These are phyloP conservation scores for Paxillus ammoniavirescens DNA, from an alignment of 768 basidiomycete genomes.

Conservation along the genomic window DNA sequence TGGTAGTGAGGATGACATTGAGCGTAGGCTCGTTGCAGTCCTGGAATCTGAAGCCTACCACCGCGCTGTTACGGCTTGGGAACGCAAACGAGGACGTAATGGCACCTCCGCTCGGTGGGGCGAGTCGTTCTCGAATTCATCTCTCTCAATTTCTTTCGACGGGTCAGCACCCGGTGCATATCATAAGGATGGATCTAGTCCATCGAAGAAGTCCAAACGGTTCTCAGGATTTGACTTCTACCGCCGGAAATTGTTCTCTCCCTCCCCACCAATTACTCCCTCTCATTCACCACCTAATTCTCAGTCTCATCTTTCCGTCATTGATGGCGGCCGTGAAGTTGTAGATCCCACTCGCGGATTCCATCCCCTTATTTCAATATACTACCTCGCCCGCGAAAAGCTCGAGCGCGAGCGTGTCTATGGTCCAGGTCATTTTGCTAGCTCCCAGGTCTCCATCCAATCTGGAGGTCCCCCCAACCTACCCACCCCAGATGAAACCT, in stretches of 20 bases:
- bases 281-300: constrained; percentile 62
- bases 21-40: constrained; percentile 65
- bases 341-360: constrained; percentile 89
- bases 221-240: constrained; percentile 97
- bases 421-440: constrained; percentile 91
- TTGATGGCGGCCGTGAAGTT: constrained; percentile 48
- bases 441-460: constrained; percentile 74
- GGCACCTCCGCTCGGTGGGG: constrained; percentile 46
- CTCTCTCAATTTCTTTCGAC: constrained; percentile 64
- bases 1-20: constrained; percentile 84
- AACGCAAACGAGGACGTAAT: constrained; percentile 57
- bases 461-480: constrained; percentile 21
- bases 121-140: constrained; percentile 61
- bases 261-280: constrained; percentile 52
- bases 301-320: constrained; percentile 51
- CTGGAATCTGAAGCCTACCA: constrained; percentile 78
- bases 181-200: constrained; percentile 42
- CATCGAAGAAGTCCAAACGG: constrained; percentile 69
- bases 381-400: constrained; percentile 95
- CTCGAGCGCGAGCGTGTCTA: constrained; percentile 92
- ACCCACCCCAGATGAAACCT: constrained; percentile 16
- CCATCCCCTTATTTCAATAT: constrained; percentile 94
- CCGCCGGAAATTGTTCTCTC: constrained; percentile 80
- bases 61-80: constrained; percentile 75
- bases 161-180: constrained; percentile 38